A percentile compares a stretch with the other conserved stretches of the same genome.
These are phyloP conservation scores for Actinomortierella ambigua DNA, from an alignment of 371 early-diverging fungal species.

Conservation along the genomic window DNA sequence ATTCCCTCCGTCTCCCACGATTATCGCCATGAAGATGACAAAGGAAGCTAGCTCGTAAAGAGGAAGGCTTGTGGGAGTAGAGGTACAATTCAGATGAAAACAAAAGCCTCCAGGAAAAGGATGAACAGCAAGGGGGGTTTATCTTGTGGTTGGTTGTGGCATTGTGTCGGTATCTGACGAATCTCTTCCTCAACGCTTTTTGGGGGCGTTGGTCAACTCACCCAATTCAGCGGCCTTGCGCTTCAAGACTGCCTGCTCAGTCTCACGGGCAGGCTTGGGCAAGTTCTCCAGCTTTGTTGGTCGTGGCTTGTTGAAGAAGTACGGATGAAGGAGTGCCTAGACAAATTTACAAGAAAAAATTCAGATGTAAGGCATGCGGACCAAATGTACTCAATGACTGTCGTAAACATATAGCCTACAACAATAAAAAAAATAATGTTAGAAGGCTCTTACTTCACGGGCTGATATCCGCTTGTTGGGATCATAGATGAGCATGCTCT, in stretches of 20 bases:
- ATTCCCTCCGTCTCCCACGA: no score
- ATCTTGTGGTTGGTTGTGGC: no score
- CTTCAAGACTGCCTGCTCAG: constrained; percentile 28
- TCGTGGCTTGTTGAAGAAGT: constrained; percentile 87
- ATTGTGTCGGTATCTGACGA: no score
- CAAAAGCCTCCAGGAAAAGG: no score
- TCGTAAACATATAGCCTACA: not conserved
- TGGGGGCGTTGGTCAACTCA: no score
- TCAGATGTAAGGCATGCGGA: not conserved
- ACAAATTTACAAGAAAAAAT: not conserved
- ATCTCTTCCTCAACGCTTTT: no score
- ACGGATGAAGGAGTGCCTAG: constrained; percentile 86
- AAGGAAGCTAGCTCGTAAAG: no score
- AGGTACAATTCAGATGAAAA: no score
- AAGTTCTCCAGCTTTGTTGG: constrained; percentile 87
- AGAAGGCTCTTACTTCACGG: constrained; percentile 62
- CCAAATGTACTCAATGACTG: not conserved
- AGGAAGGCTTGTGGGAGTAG: no score
- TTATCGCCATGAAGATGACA: no score
- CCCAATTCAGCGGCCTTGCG: constrained; percentile 41
- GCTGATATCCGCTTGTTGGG: constrained; percentile 91
- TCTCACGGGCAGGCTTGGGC: constrained; percentile 59
- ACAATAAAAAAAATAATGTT: not conserved
- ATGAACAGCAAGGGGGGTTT: no score
- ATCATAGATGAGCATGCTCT: constrained; percentile 91